Evolutionary conservation across 345 rosid species (phyloP), one percentile per base, ranked within the genome.

Genomic region (Draba incana): DNA sequence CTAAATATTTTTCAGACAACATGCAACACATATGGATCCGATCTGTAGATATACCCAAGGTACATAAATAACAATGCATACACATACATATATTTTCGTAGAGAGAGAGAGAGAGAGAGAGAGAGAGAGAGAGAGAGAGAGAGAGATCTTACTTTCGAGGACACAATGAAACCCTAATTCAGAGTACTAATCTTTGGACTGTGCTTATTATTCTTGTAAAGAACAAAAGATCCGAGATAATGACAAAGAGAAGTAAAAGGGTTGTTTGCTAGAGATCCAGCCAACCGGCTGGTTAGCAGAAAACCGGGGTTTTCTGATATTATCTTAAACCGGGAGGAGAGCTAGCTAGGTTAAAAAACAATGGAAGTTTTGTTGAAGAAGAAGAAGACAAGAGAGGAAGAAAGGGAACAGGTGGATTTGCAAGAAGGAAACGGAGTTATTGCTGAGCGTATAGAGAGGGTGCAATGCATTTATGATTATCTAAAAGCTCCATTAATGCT

Each of bases 401-500:
- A 70, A 77, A 69, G 74, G 33, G 75, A 57, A 35, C 75, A 77
- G 35, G 66, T 64, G 49, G 44, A 63, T 49, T 77, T 47, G 70
- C 64, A 57, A 78, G 74, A 48, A 74, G 62, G 41, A 74, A 68
- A 68, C 8, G 80, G 84, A 90, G 94, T 90, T 80, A 90, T 80
- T 88, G 89, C 84, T 67, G 83, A 81, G 87, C 72, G 77, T 71
- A 71, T 77, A 61, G 90, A 88, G 92, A 76, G 79, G 92, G 80
- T 88, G 90, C 78, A 66, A 44, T 12, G 90, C 89, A 93, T 90
- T 93, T 81, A 90, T 90, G 86, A 81, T 49, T 48, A 14, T 75
- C 69, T 60, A 68, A 56, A 20, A 75, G 31, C 74, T 68, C 75
- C 75, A 75, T 75, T 75, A 75, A 75, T 75, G 74, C 70, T 69